Evolutionary conservation across 1,284 basidiomycete genomes (phyloP), one percentile per base, ranked within the genome.

Genomic region (Irpex sp.): DNA sequence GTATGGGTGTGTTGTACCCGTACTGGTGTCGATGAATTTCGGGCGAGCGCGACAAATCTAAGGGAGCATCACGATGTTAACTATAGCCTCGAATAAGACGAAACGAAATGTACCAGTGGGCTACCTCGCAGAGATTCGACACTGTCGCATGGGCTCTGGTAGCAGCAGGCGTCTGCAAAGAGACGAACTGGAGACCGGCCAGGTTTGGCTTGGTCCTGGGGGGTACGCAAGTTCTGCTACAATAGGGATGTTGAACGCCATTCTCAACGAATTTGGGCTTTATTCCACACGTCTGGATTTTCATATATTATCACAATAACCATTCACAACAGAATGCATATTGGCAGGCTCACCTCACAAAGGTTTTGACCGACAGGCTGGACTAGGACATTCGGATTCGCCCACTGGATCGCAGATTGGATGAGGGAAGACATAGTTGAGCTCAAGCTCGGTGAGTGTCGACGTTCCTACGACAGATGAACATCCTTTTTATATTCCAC

Each of bases 21-120:
- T 52, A 26, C 68, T 74, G 26, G 79, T 78, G 62, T 83, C 81
- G 57, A 71, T 71, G 68, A 81, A 80, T 66, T 83, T 86, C 21
- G 85, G 84, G 58, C 82, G 79, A 40, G 75, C 66, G 64, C 83
- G 79, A 70, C 86, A 88, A 55, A 71, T 66, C 78, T 78, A 52
- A 8, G 54, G 21, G 21, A 26, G 21, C 21, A 26, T 26, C 21
- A 26, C 21, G 21, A 26, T 26, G 21, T 26, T 26, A 2, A 52
- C 8, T 8, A 26, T 52, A 9, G 51, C 21, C 21, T 26, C 21
- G 21, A 26, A 26, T 26, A 19, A 11, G 9, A 19, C 19, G 21
- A 19, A 8, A 9, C 8, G 19, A 15, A 26, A 26, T 26, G 21
- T 26, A 3, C 21, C 21, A 15, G 21, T 26, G 51, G 34, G 60